These are phyloP conservation scores for Bacidia rubella DNA, from an alignment of 495 filamentous ascomycete species.

Conservation along the genomic window DNA sequence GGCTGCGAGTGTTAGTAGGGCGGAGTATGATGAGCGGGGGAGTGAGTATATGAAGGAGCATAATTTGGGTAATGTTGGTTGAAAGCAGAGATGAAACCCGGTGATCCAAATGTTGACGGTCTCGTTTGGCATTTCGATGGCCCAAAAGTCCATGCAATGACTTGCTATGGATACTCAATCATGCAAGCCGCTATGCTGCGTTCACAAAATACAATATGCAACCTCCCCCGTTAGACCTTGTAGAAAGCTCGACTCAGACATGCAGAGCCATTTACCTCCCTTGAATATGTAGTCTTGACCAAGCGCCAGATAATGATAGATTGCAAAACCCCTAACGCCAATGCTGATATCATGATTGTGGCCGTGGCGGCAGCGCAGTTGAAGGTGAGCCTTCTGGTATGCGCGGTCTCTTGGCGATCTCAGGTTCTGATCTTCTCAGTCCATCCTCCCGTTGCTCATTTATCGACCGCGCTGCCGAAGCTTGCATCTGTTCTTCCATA, in stretches of 20 bases:
- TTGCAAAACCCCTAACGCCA: neutral
- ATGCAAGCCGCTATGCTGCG: neutral
- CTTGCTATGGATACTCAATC: neutral
- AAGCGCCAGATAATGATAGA: neutral
- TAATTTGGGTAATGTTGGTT: constrained; percentile 54
- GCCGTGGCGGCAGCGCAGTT: neutral
- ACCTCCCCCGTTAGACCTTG: neutral
- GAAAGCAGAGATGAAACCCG: neutral
- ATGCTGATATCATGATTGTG: neutral
- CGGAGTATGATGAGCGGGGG: constrained; percentile 76
- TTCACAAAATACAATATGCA: neutral
- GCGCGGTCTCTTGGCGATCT: neutral
- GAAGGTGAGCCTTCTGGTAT: neutral
- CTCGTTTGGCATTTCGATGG: neutral
- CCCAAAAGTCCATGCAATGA: neutral
- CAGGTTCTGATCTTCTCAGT: neutral
- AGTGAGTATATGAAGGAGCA: constrained; percentile 81
- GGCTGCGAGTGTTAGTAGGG: constrained; percentile 42
- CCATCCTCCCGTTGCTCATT: constrained; percentile 9
- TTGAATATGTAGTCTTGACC: neutral
- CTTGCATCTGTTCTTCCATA: constrained; percentile 25
- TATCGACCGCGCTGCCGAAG: constrained; percentile 26
- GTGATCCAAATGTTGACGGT: neutral
- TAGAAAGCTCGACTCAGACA: neutral
- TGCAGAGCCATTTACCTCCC: too few relatives aligned